Evolutionary conservation across 2,329 filamentous ascomycete species (phyloP).

Genomic region (Monosporascus sp.): DNA sequence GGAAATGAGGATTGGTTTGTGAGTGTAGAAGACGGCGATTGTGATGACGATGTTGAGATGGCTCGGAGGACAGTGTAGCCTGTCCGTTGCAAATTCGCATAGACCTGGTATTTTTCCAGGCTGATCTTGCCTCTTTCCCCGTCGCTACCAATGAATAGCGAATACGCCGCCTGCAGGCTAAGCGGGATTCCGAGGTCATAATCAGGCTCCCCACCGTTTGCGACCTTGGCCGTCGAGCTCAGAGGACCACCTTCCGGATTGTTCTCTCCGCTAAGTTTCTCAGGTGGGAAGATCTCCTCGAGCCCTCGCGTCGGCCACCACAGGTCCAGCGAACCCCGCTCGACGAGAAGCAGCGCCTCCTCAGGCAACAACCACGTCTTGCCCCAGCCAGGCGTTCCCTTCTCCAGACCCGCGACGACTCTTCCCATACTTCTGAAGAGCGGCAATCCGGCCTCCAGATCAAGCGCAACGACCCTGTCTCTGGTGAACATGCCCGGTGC

Average conservation of each 20-base stretch:
- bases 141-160: slow-evolving; percentile 71
- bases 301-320: slow-evolving; percentile 67
- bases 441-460: slow-evolving; percentile 63
- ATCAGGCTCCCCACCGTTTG: slow-evolving; percentile 25
- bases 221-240: background rate
- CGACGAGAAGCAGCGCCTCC: slow-evolving; percentile 83
- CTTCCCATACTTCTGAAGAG: slow-evolving; percentile 73
- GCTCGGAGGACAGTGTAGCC: slow-evolving; percentile 80
- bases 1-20: slow-evolving; percentile 3
- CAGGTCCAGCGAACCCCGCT: slow-evolving; percentile 80
- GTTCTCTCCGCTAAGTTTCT: slow-evolving; percentile 22
- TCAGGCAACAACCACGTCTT: slow-evolving; percentile 83
- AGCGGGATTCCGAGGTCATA: slow-evolving; percentile 69
- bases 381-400: slow-evolving; percentile 49
- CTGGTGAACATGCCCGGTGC: slow-evolving; percentile 28
- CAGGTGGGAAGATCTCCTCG: slow-evolving; percentile 39
- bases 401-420: slow-evolving; percentile 46
- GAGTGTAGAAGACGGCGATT: slow-evolving; percentile 8
- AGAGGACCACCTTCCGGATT: background rate
- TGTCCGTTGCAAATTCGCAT: slow-evolving; percentile 72
- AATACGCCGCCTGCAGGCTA: slow-evolving; percentile 86
- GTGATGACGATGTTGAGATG: slow-evolving; percentile 27
- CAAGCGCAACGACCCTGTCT: slow-evolving; percentile 59
- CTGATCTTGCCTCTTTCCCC: slow-evolving; percentile 53
- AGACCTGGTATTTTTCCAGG: slow-evolving; percentile 83